A percentile compares a stretch with the other conserved stretches of the same genome.
These are phyloP conservation scores for Rhodotorula taiwanensis DNA, from an alignment of 768 basidiomycete genomes.

Conservation along the genomic window DNA sequence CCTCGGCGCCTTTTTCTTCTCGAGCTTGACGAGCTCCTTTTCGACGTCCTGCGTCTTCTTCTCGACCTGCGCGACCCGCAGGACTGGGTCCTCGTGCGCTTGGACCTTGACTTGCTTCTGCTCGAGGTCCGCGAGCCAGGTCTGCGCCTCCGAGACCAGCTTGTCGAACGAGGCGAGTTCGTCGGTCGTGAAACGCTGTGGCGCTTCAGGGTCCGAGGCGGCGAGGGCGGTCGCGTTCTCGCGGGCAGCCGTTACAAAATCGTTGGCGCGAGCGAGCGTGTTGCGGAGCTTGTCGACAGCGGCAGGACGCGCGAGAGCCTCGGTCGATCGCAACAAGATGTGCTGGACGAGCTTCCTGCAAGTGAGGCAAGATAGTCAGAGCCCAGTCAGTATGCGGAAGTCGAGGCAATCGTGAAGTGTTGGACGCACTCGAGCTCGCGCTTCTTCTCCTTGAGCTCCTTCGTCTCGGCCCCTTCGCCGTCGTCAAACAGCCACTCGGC, in stretches of 20 bases:
- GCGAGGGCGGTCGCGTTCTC: constrained; percentile 64
- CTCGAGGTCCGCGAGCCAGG: constrained; percentile 74
- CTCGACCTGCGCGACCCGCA: constrained; percentile 78
- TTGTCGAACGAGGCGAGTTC: constrained; percentile 75
- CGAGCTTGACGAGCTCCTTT: constrained; percentile 23
- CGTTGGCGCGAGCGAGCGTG: constrained; percentile 50
- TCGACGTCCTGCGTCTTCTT: constrained; percentile 52
- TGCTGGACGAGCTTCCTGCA: constrained; percentile 69
- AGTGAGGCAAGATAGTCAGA: constrained; percentile 48
- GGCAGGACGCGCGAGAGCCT: constrained; percentile 76
- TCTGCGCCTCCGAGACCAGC: constrained; percentile 67
- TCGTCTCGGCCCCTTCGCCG: constrained; percentile 73
- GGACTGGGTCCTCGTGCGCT: constrained; percentile 73
- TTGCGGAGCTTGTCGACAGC: constrained; percentile 82
- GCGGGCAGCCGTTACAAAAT: constrained; percentile 78
- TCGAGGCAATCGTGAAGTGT: no score
- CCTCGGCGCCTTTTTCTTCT: constrained; percentile 35
- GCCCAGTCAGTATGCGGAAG: neutral
- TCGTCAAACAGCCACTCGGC: constrained; percentile 76
- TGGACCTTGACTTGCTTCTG: constrained; percentile 72
- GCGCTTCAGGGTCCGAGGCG: constrained; percentile 50
- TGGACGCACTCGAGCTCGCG: constrained; percentile 78
- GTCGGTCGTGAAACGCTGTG: constrained; percentile 74
- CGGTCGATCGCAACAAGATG: constrained; percentile 64
- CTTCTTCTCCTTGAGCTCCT: constrained; percentile 66